Evolutionary conservation across 371 early-diverging fungal genomes (phyloP).

Genomic region (Mucor mucedo): DNA sequence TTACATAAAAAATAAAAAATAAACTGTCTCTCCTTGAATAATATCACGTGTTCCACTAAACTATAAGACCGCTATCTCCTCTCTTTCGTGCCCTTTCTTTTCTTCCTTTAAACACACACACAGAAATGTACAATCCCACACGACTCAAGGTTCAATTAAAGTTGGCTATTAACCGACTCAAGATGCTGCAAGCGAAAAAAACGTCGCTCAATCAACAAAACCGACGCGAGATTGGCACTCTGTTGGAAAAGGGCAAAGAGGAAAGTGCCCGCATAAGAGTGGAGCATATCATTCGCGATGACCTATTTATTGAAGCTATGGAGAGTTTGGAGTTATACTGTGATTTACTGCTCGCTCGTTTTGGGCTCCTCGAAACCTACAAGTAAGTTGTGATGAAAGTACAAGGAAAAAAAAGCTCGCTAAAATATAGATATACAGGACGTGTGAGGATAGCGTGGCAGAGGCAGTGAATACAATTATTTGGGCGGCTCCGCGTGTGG

Average conservation of each 20-base stretch:
- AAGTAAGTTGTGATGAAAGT: constrained; percentile 48
- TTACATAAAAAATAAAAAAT: too few relatives aligned
- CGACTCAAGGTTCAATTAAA: constrained; percentile 88
- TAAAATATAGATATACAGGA: constrained; percentile 36
- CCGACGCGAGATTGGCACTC: constrained; percentile 81
- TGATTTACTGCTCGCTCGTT: constrained; percentile 86
- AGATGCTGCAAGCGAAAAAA: constrained; percentile 90
- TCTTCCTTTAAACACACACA: background rate
- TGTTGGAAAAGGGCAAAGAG: constrained; percentile 83
- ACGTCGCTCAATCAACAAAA: constrained; percentile 72
- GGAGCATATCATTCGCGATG: constrained; percentile 93
- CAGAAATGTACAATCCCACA: constrained; percentile 60
- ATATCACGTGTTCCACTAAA: constrained; percentile 1
- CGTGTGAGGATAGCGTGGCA: constrained; percentile 78
- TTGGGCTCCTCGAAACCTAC: constrained; percentile 84
- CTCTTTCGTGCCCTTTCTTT: background rate
- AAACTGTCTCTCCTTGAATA: background rate
- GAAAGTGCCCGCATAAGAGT: constrained; percentile 90
- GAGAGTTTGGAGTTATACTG: constrained; percentile 92
- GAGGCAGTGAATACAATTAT: constrained; percentile 91
- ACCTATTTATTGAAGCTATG: constrained; percentile 86
- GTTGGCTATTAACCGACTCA: constrained; percentile 83
- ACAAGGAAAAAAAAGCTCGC: too few relatives aligned
- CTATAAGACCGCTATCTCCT: background rate
- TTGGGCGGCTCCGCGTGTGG: constrained; percentile 83